Evolutionary conservation across 1,284 basidiomycete genomes (phyloP).

Genomic region (Ustilago cynodontis): DNA sequence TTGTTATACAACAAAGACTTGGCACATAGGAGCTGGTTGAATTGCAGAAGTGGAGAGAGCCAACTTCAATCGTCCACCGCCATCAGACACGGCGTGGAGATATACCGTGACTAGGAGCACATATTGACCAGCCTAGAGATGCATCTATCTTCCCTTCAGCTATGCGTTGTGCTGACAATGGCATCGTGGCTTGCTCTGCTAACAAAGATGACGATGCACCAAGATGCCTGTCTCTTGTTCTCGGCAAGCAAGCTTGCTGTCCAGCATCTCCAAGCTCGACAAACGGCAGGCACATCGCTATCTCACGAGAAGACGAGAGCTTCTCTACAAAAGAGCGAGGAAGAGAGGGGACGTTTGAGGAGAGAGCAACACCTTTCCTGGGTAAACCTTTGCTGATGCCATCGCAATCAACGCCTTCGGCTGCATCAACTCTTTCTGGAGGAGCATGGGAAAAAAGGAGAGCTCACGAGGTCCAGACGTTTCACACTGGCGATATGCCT

Average conservation of each 20-base stretch:
- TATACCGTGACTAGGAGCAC: too few relatives aligned
- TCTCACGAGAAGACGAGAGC: too few relatives aligned
- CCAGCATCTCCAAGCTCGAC: constrained; percentile 1
- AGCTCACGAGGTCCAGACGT: not conserved
- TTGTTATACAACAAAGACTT: too few relatives aligned
- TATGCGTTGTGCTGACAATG: too few relatives aligned
- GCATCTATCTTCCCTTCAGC: too few relatives aligned
- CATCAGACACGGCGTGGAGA: not conserved
- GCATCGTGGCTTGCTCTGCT: not conserved
- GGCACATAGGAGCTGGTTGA: too few relatives aligned
- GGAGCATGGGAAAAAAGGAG: not conserved
- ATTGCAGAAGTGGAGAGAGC: too few relatives aligned
- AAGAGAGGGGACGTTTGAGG: not conserved
- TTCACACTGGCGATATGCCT: not conserved
- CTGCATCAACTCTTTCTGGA: not conserved
- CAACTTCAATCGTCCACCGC: too few relatives aligned
- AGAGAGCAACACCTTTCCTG: not conserved
- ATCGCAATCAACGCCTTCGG: constrained; percentile 7
- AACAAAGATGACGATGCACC: not conserved
- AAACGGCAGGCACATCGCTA: too few relatives aligned
- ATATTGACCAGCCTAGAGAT: not conserved
- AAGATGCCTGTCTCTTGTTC: not conserved
- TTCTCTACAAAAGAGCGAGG: not conserved
- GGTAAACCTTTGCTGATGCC: not conserved
- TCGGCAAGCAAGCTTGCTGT: not conserved